Conservation (phyloP, 176 grass and related monocot genomes). For the Aegilops umbellulata region DNA sequence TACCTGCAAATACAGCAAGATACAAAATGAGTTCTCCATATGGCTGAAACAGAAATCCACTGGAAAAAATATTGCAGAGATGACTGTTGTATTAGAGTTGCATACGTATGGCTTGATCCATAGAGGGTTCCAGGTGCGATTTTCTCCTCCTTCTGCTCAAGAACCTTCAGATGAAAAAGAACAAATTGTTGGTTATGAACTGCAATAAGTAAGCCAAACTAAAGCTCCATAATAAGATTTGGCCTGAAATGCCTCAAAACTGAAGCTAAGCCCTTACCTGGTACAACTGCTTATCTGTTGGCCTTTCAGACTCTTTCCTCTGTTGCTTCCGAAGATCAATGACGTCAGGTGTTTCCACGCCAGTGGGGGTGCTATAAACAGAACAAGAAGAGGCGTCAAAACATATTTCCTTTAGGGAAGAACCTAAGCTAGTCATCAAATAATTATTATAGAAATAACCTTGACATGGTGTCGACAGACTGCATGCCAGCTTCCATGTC, state of each 20-base stretch:
- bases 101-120: slow-evolving; percentile 70
- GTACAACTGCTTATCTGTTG: slow-evolving; percentile 68
- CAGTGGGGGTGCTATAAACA: slow-evolving; percentile 80
- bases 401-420: background rate
- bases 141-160: slow-evolving; percentile 78
- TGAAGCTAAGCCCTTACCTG: slow-evolving; percentile 54
- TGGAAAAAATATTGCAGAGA: background rate
- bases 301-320: slow-evolving; percentile 89
- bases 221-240: background rate
- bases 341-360: slow-evolving; percentile 95
- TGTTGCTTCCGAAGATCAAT: slow-evolving; percentile 94
- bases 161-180: slow-evolving; percentile 47
- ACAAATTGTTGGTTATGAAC: background rate
- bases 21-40: slow-evolving; percentile 2
- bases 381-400: background rate
- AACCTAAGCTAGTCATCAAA: background rate
- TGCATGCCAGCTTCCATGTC: slow-evolving; percentile 82
- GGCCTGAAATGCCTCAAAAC: background rate
- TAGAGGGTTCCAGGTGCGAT: slow-evolving; percentile 64
- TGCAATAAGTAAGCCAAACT: background rate
- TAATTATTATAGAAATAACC: slow-evolving; percentile 34
- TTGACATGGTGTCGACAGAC: slow-evolving; percentile 88
- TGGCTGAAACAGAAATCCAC: background rate
- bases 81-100: slow-evolving; percentile 14
- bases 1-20: slow-evolving; percentile 51